Conservation (phyloP, 305 asterid genomes). For the Fraxinus platypoda region DNA sequence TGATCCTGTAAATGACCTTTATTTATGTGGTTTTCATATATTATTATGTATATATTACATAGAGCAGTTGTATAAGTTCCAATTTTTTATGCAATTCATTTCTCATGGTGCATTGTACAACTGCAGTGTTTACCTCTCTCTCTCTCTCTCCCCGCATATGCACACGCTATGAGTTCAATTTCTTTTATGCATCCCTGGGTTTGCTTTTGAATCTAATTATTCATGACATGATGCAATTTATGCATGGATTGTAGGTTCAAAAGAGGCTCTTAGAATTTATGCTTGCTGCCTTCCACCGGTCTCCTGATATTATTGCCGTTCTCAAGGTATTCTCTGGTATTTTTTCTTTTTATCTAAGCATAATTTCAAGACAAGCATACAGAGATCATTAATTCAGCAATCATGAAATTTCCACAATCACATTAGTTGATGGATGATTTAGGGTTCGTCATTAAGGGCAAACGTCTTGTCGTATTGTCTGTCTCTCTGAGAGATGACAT, state of each 20-base stretch:
- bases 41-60: not conserved
- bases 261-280: constrained; percentile 80
- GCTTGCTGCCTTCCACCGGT: constrained; percentile 76
- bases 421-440: not conserved
- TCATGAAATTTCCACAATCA: not conserved
- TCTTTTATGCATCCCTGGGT: constrained; percentile 13
- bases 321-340: constrained; percentile 58
- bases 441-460: not conserved
- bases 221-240: constrained; percentile 21
- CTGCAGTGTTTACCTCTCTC: not conserved
- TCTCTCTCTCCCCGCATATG: not conserved
- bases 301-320: constrained; percentile 82
- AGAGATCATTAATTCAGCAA: not conserved
- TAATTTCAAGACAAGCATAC: not conserved
- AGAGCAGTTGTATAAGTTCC: not conserved
- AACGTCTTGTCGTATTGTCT: not conserved
- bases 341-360: constrained; percentile 1
- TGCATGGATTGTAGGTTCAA: constrained; percentile 51
- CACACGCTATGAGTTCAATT: constrained; percentile 1
- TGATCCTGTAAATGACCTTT: not conserved
- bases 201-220: constrained; percentile 19
- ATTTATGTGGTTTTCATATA: not conserved
- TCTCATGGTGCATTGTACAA: not conserved
- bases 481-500: not conserved
- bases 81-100: not conserved